A percentile compares a stretch with the other conserved stretches of the same genome.
These are phyloP conservation scores for Drechslerella dactyloides DNA, from an alignment of 2,329 filamentous ascomycete genomes.

Conservation along the genomic window DNA sequence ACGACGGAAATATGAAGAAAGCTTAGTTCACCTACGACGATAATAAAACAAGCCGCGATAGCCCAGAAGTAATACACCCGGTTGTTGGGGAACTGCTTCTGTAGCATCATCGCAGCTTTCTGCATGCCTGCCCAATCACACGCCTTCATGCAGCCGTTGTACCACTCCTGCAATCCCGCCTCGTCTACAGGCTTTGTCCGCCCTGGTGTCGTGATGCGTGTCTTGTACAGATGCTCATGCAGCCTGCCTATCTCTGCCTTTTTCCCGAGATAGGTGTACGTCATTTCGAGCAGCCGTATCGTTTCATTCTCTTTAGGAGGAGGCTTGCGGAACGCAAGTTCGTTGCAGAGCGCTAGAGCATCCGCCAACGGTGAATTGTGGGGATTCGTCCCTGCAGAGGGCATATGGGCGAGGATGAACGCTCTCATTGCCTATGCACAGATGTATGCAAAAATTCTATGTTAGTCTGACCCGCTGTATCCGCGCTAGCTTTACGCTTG, in stretches of 20 bases:
- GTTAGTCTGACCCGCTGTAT: neutral
- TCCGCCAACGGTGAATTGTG: constrained; percentile 49
- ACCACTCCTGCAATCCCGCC: constrained; percentile 45
- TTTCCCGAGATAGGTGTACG: constrained; percentile 35
- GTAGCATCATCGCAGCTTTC: constrained; percentile 55
- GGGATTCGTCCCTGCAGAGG: constrained; percentile 31
- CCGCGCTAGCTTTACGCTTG: too few species aligned
- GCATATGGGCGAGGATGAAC: constrained; percentile 52
- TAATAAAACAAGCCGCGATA: constrained; percentile 53
- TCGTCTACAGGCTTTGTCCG: constrained; percentile 40
- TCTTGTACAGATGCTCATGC: constrained; percentile 44
- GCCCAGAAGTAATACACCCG: constrained; percentile 56
- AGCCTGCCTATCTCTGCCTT: constrained; percentile 46
- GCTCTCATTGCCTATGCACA: constrained; percentile 52
- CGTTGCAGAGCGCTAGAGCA: constrained; percentile 41
- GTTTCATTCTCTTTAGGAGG: constrained; percentile 45
- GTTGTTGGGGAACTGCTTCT: constrained; percentile 54
- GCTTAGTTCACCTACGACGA: constrained; percentile 52
- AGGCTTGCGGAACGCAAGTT: constrained; percentile 37
- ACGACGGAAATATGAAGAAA: neutral
- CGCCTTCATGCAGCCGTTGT: constrained; percentile 47
- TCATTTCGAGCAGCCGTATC: constrained; percentile 44
- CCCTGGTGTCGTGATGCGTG: constrained; percentile 37
- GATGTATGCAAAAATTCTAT: neutral
- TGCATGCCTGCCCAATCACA: constrained; percentile 47